These are phyloP conservation scores for Pyrus hybrid DNA, from an alignment of 331 rosid species.

Conservation along the genomic window DNA sequence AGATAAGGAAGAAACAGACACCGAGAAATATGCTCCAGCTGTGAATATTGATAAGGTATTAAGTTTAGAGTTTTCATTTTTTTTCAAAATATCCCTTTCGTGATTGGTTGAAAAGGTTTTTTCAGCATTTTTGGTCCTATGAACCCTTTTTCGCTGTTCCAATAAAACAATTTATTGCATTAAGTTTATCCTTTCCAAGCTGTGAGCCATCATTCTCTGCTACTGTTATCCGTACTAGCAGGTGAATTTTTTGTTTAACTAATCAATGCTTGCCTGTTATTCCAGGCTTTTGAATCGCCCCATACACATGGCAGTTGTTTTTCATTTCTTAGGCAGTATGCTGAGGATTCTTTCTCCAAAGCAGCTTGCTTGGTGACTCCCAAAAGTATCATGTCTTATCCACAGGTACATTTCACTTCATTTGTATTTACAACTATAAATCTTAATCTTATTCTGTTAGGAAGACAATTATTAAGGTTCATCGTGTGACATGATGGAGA, in stretches of 20 bases:
- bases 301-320: conserved; percentile 67
- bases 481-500: not conserved
- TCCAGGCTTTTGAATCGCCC: conserved; percentile 94
- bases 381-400: conserved; percentile 76
- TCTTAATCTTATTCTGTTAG: not conserved
- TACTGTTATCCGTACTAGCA: not conserved
- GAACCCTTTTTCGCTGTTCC: not conserved
- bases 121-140: not conserved
- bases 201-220: not conserved
- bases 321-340: conserved; percentile 86
- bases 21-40: conserved; percentile 76
- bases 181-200: not conserved
- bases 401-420: conserved; percentile 63
- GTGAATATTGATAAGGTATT: conserved; percentile 93
- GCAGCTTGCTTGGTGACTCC: conserved; percentile 92
- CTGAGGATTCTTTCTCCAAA: conserved; percentile 78
- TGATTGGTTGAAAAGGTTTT: not conserved
- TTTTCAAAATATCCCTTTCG: not conserved
- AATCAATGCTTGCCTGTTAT: conserved; percentile 7
- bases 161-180: not conserved
- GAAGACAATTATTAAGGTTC: not conserved
- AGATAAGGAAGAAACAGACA: conserved; percentile 74
- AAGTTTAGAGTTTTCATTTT: not conserved
- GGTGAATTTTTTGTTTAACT: not conserved
- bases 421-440: not conserved